phyloP scores from a whole-genome alignment of 805 yeast species.

The Ogataea minuta region DNA sequence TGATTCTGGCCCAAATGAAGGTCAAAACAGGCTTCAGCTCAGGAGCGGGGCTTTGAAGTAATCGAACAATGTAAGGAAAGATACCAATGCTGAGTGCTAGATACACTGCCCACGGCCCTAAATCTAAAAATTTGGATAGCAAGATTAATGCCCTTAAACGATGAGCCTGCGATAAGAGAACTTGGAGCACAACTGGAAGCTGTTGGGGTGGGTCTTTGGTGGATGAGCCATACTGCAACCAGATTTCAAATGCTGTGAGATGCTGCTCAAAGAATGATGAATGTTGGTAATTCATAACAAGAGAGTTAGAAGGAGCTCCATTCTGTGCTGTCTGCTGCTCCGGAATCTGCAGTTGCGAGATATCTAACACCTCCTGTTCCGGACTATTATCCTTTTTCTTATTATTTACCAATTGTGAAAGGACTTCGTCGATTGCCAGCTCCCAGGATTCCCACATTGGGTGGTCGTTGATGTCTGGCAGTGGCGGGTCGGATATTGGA shows the following conservation, averaged over 20 bases:
- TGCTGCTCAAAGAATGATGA: conserved; percentile 95
- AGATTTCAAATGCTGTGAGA: conserved; percentile 91
- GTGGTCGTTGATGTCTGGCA: conserved; percentile 83
- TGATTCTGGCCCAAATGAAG: conserved; percentile 95
- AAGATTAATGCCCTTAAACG: conserved; percentile 83
- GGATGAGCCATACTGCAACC: conserved; percentile 90
- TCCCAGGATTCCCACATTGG: conserved; percentile 99
- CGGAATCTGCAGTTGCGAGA: conserved; percentile 31
- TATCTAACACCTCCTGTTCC: conserved; percentile 26
- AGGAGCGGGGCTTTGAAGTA: conserved; percentile 91
- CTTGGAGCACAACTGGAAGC: conserved; percentile 90
- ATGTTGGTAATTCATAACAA: conserved; percentile 64
- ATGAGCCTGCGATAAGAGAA: conserved; percentile 89
- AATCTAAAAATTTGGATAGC: conserved; percentile 79
- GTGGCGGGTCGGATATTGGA: conserved; percentile 89
- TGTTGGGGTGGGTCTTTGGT: conserved; percentile 90
- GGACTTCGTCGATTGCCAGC: conserved; percentile 90
- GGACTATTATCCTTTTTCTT: conserved; percentile 25
- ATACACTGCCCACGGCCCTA: conserved; percentile 98
- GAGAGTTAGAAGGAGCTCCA: conserved; percentile 16
- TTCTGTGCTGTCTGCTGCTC: conserved; percentile 17
- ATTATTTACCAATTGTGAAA: conserved; percentile 61
- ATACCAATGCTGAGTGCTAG: conserved; percentile 91
- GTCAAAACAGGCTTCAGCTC: conserved; percentile 92
- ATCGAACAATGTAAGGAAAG: conserved; percentile 88